phyloP scores from a whole-genome alignment of 495 filamentous ascomycete species.

The Xeromyces bisporus region DNA sequence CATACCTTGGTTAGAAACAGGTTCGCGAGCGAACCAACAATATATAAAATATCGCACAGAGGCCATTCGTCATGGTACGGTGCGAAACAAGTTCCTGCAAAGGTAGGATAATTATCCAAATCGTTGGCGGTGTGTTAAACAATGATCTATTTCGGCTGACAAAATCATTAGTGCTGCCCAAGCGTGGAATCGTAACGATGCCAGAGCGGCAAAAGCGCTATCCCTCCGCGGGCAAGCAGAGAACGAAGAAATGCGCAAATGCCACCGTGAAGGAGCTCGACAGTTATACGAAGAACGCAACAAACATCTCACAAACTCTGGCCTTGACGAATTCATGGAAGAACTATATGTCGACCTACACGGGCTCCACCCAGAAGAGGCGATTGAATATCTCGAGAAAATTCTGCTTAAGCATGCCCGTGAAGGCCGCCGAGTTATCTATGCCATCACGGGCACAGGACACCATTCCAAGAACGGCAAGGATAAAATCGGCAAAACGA shows the following conservation, averaged over 20 bases:
- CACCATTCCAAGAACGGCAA: slow-evolving; percentile 98
- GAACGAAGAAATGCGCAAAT: slow-evolving; percentile 93
- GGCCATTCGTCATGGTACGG: slow-evolving; percentile 88
- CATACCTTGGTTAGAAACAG: slow-evolving; percentile 94
- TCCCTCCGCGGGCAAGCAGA: slow-evolving; percentile 88
- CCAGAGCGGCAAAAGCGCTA: slow-evolving; percentile 85
- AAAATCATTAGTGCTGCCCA: slow-evolving; percentile 60
- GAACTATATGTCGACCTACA: slow-evolving; percentile 94
- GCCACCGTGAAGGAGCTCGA: slow-evolving; percentile 84
- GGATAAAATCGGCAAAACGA: slow-evolving; percentile 92
- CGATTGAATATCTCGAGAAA: slow-evolving; percentile 80
- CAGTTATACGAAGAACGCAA: slow-evolving; percentile 91
- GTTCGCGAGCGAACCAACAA: slow-evolving; percentile 73
- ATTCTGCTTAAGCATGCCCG: slow-evolving; percentile 64
- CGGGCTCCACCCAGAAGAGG: slow-evolving; percentile 92
- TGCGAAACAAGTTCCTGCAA: slow-evolving; percentile 93
- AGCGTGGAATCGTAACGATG: slow-evolving; percentile 99
- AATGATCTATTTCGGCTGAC: slow-evolving; percentile 8
- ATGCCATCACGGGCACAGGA: slow-evolving; percentile 90
- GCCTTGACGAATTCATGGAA: slow-evolving; percentile 26
- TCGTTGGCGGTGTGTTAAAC: slow-evolving; percentile 4
- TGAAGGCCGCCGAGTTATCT: slow-evolving; percentile 57
- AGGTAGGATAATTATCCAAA: slow-evolving; percentile 50
- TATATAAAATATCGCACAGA: slow-evolving; percentile 89
- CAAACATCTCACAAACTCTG: slow-evolving; percentile 36